Percentiles rank a stretch among this genome's conserved stretches.
These are phyloP conservation scores for Cladosporium austrohemisphaericum DNA, from an alignment of 2,329 filamentous ascomycete species.

Conservation along the genomic window DNA sequence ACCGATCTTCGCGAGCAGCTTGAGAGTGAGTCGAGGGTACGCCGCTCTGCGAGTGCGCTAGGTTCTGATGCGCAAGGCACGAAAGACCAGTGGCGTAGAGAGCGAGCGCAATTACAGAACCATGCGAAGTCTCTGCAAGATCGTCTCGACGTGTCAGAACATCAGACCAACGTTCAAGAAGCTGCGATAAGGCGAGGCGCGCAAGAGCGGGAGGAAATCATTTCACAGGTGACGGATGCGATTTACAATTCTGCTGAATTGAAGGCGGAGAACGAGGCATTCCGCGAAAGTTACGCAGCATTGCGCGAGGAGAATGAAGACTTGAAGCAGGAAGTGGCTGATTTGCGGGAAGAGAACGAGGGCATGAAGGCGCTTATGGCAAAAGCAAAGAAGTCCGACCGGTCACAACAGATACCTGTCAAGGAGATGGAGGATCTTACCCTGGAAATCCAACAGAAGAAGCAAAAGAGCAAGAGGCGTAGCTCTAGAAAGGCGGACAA, in stretches of 20 bases:
- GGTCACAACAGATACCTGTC: background rate
- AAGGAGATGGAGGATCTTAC: slow-evolving; percentile 22
- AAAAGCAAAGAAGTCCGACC: slow-evolving; percentile 24
- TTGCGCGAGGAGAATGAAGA: slow-evolving; percentile 88
- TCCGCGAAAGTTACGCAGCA: slow-evolving; percentile 47
- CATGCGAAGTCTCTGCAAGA: slow-evolving; percentile 58
- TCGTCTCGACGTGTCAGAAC: slow-evolving; percentile 60
- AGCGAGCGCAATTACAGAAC: slow-evolving; percentile 59
- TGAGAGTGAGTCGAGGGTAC: slow-evolving; percentile 37
- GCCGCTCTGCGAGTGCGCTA: slow-evolving; percentile 46
- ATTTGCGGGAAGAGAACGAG: slow-evolving; percentile 39
- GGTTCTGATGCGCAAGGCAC: slow-evolving; percentile 47
- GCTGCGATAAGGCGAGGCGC: slow-evolving; percentile 60
- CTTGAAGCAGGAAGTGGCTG: slow-evolving; percentile 34
- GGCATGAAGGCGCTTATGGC: slow-evolving; percentile 38
- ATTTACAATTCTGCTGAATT: slow-evolving; percentile 54
- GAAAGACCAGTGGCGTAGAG: slow-evolving; percentile 37
- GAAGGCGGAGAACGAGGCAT: slow-evolving; percentile 50
- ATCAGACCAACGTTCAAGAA: slow-evolving; percentile 59
- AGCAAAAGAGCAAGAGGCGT: slow-evolving; percentile 5
- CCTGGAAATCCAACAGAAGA: slow-evolving; percentile 25
- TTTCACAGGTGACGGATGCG: slow-evolving; percentile 59
- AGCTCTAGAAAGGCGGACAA: background rate
- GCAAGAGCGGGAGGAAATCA: slow-evolving; percentile 62
- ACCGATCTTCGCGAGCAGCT: slow-evolving; percentile 49